A percentile compares a stretch with the other conserved stretches of the same genome.
These are phyloP conservation scores for Microdochium nivale DNA, from an alignment of 2,329 filamentous ascomycete genomes.

Conservation along the genomic window DNA sequence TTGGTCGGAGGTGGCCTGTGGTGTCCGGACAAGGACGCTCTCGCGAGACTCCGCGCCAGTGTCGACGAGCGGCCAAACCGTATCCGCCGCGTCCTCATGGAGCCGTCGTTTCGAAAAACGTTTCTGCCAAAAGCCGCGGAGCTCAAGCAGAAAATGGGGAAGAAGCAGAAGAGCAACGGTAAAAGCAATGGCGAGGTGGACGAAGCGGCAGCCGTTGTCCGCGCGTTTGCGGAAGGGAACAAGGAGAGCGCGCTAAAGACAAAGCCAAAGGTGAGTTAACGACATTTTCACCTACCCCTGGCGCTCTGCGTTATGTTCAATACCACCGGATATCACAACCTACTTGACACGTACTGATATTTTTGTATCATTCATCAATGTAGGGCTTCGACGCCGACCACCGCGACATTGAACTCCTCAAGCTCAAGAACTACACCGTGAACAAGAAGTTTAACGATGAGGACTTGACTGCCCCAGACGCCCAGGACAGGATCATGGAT, in stretches of 20 bases:
- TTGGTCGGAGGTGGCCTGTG: constrained; percentile 78
- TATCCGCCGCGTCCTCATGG: constrained; percentile 59
- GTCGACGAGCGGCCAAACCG: constrained; percentile 66
- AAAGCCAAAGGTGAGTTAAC: constrained; percentile 63
- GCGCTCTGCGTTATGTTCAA: constrained; percentile 4
- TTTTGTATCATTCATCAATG: background rate
- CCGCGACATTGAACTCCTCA: constrained; percentile 70
- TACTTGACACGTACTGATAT: constrained; percentile 1
- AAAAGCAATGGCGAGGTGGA: background rate
- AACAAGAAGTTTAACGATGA: constrained; percentile 57
- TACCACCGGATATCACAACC: too few relatives aligned
- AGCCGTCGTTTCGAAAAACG: constrained; percentile 48
- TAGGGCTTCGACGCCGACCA: constrained; percentile 71
- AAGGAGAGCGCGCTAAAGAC: constrained; percentile 71
- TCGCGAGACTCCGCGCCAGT: constrained; percentile 60
- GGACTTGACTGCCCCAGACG: constrained; percentile 52
- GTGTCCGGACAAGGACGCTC: constrained; percentile 61
- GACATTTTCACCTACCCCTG: background rate
- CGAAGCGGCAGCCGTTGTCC: constrained; percentile 43
- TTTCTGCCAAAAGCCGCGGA: constrained; percentile 53
- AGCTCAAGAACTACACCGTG: constrained; percentile 72
- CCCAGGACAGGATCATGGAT: constrained; percentile 55
- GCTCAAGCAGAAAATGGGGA: constrained; percentile 27
- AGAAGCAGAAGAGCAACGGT: constrained; percentile 3
- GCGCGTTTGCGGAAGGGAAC: constrained; percentile 65